phyloP scores from a whole-genome alignment of 2,329 filamentous ascomycete genomes.

The Diaporthe longicolla region DNA sequence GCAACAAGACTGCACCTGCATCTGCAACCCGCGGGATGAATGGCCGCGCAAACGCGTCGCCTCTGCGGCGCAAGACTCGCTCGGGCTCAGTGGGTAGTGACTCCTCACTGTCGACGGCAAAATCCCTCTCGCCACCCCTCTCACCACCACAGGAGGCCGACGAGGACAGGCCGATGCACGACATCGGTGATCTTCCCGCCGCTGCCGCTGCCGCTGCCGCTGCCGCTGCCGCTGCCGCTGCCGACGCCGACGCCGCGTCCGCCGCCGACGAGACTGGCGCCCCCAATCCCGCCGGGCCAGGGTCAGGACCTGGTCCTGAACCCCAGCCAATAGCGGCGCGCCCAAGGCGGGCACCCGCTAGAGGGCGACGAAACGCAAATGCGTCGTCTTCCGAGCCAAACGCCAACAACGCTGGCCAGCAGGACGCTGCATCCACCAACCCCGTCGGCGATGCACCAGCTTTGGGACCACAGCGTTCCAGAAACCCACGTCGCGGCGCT shows the following conservation, averaged over 20 bases:
- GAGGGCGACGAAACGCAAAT: slow-evolving; percentile 39
- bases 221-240: not conserved
- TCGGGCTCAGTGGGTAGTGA: slow-evolving; percentile 48
- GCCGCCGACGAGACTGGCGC: slow-evolving; percentile 20
- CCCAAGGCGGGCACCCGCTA: slow-evolving; percentile 40
- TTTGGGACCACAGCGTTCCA: slow-evolving; percentile 30
- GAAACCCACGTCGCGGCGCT: slow-evolving; percentile 39
- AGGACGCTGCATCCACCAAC: slow-evolving; percentile 31
- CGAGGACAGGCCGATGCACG: slow-evolving; percentile 40
- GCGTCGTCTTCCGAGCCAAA: slow-evolving; percentile 33
- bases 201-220: not conserved
- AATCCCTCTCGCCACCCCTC: slow-evolving; percentile 49
- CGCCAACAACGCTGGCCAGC: slow-evolving; percentile 35
- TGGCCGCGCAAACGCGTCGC: slow-evolving; percentile 46
- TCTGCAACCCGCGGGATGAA: slow-evolving; percentile 43
- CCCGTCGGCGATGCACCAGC: slow-evolving; percentile 10
- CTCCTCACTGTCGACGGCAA: slow-evolving; percentile 54
- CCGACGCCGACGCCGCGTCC: not conserved
- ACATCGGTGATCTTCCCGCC: not conserved
- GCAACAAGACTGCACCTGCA: slow-evolving; percentile 36
- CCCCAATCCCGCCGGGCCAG: slow-evolving; percentile 15
- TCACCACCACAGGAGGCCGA: slow-evolving; percentile 39
- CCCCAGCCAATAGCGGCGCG: slow-evolving; percentile 40
- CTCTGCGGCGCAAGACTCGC: slow-evolving; percentile 46
- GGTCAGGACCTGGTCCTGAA: slow-evolving; percentile 32